Evolutionary conservation across 202 grass and related monocot genomes (phyloP), one percentile per base, ranked within the genome.

Genomic region (Setaria italica): DNA sequence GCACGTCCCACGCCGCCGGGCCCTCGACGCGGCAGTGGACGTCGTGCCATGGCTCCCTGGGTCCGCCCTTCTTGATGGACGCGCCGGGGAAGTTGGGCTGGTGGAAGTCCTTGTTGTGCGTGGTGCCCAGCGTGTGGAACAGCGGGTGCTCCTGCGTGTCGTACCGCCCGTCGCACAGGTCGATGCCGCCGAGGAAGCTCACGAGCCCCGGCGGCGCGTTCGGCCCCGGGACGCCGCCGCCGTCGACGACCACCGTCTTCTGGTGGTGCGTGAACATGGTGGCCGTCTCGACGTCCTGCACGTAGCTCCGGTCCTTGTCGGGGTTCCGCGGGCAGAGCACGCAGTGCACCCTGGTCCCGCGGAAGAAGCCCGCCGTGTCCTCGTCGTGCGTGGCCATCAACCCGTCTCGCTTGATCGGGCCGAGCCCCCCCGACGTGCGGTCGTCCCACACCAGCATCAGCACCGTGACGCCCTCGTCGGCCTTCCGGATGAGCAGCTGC

Each of bases 251-350:
- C 66, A 96, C 74, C 29, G 87, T 90, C 79, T 96, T 96, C 68
- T 93, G 94, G 64, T 96, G 94, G 81, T 96, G 94, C 48, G 94
- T 96, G 87, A 96, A 96, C 94, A 94, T 92, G 81, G 92, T 77
- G 74, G 81, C 84, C 46, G 92, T 88, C 77, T 97, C 74, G 1
- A 88, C 37, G 54, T 83, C 95, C 75, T 97, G 90, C 49, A 91
- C 82, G 63, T 92, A 92, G 88, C 95, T 94, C 25, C 84, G 87
- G 33, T 85, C 92, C 81, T 77, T 67, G 33, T 92, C 90, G 9
- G 94, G 88, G 75, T 97, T 92, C 43, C 90, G 90, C 8, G 92
- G 92, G 53, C 94, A 97, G 19, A 97, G 85, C 54, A 97, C 82
- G 84, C 94, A 97, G 6, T 77, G 86, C 51, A 97, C 94, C 21